Evolutionary conservation across 2,329 filamentous ascomycete species (phyloP).

Genomic region (Alternaria gaisen): DNA sequence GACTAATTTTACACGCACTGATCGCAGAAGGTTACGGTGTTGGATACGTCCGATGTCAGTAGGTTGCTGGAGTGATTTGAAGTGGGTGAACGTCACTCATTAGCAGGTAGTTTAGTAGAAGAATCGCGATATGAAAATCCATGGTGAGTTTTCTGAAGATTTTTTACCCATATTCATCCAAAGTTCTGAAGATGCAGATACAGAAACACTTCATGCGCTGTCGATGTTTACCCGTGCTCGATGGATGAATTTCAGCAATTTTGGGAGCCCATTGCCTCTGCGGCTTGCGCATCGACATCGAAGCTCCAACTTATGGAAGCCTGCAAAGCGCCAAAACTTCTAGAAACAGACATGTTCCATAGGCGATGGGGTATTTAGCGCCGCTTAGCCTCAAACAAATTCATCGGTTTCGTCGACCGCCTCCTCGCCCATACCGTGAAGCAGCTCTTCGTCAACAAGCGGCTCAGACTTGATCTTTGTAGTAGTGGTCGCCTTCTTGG

Average conservation of each 20-base stretch:
- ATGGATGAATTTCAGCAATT: background rate
- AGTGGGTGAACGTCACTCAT: background rate
- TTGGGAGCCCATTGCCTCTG: background rate
- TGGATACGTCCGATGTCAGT: background rate
- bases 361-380: too few relatives aligned
- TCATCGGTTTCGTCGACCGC: background rate
- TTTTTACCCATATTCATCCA: background rate
- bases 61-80: background rate
- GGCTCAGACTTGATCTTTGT: slow-evolving; percentile 22
- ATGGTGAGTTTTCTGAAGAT: background rate
- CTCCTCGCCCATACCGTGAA: background rate
- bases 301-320: background rate
- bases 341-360: too few relatives aligned
- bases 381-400: background rate
- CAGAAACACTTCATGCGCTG: background rate
- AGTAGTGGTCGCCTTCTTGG: slow-evolving; percentile 19
- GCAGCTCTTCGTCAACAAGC: background rate
- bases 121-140: background rate
- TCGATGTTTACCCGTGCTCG: background rate
- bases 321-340: too few relatives aligned
- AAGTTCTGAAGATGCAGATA: background rate
- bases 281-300: background rate
- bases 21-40: background rate
- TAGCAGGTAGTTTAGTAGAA: background rate
- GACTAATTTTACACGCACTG: background rate